Percentiles rank a stretch among this genome's conserved stretches.
Conservation (phyloP, 2,329 filamentous ascomycete genomes). For the Phialophora chinensis region DNA sequence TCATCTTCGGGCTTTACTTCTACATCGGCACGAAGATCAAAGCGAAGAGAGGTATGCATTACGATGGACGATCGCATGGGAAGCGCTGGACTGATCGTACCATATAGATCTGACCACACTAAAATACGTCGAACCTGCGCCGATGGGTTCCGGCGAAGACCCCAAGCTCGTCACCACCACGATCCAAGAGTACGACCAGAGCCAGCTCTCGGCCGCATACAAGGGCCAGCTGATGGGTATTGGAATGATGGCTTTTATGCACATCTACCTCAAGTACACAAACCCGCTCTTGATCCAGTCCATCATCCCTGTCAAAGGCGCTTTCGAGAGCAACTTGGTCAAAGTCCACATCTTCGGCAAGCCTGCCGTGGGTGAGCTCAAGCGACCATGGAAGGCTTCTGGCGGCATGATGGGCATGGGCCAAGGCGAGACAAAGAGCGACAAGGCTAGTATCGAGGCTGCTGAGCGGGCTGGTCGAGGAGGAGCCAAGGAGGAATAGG, state of each 20-base stretch:
- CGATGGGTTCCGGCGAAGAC: constrained; percentile 92
- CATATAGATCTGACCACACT: constrained; percentile 86
- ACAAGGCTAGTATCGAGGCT: constrained; percentile 74
- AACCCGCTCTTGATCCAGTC: constrained; percentile 98
- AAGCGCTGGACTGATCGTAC: constrained; percentile 1
- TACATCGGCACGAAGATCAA: constrained; percentile 87
- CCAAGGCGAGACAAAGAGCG: constrained; percentile 76
- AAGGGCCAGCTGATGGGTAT: constrained; percentile 94
- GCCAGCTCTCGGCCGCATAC: constrained; percentile 82
- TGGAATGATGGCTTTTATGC: constrained; percentile 98
- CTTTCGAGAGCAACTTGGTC: constrained; percentile 91
- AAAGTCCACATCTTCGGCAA: constrained; percentile 94
- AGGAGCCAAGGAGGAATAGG: constrained; percentile 58
- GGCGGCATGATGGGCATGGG: constrained; percentile 82
- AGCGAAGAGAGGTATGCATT: constrained; percentile 88
- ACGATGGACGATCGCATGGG: neutral
- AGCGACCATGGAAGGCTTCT: constrained; percentile 90
- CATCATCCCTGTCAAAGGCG: constrained; percentile 96
- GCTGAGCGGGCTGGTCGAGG: constrained; percentile 58
- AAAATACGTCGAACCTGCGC: constrained; percentile 96
- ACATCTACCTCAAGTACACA: constrained; percentile 99
- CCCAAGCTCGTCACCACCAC: constrained; percentile 96
- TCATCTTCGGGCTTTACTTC: constrained; percentile 84
- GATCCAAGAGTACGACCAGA: constrained; percentile 89
- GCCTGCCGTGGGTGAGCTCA: constrained; percentile 85